Evolutionary conservation across 192 early-diverging fungal genomes (phyloP).

Genomic region (Backusella tarrabulga): DNA sequence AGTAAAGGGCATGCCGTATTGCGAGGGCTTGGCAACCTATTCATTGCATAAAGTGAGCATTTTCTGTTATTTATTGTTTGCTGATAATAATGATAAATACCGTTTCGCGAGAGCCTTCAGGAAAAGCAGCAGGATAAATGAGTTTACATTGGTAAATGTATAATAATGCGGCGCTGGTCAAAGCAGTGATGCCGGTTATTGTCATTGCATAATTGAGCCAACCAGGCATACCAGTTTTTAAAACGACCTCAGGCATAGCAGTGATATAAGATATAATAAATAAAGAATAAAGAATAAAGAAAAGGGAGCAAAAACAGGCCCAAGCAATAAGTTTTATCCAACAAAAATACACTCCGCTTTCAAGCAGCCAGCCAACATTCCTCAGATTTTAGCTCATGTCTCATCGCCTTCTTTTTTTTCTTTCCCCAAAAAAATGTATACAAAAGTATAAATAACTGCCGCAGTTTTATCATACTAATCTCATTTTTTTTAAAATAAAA

Average conservation of each 20-base stretch:
- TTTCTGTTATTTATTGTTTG: neutral
- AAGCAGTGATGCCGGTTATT: constrained; percentile 41
- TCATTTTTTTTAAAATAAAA: neutral
- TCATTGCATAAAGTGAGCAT: neutral
- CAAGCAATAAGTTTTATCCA: neutral
- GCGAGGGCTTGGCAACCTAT: constrained; percentile 70
- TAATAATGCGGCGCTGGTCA: constrained; percentile 50
- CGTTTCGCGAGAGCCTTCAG: constrained; percentile 49
- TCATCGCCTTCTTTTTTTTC: neutral
- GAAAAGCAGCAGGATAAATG: constrained; percentile 69
- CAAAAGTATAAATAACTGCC: no score
- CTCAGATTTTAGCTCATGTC: neutral
- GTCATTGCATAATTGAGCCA: constrained; percentile 49
- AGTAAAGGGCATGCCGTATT: constrained; percentile 61
- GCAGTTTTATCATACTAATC: neutral
- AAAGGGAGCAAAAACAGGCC: neutral
- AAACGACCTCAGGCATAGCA: constrained; percentile 5
- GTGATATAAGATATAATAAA: neutral
- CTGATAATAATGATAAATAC: constrained; percentile 21
- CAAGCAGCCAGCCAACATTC: neutral
- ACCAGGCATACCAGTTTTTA: constrained; percentile 33
- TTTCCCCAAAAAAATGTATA: no score
- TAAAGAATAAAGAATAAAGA: constrained; percentile 5
- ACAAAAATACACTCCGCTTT: neutral
- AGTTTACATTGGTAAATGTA: constrained; percentile 76